Evolutionary conservation across 2,329 filamentous ascomycete species (phyloP), one percentile per base, ranked within the genome.

Genomic region (Coniochaeta ligniaria): DNA sequence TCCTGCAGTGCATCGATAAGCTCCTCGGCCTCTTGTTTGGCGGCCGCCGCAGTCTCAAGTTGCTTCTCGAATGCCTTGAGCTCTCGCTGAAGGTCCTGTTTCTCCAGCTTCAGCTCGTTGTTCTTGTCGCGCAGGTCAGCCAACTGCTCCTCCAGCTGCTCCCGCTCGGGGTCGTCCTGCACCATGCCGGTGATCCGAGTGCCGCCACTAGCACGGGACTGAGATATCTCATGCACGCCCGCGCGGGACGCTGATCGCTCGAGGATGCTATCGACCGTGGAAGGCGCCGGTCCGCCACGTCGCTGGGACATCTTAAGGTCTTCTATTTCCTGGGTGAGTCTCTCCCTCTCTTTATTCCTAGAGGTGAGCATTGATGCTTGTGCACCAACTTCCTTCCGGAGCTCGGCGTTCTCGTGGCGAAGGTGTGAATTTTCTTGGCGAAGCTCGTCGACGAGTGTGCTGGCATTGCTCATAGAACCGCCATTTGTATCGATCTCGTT

Each of bases 291-390:
- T 66, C 83, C 89, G 33, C 85, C 85, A 64, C 91, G 87, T 60
- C 92, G 87, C 65, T 92, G 88, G 1, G 90, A 86, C 68, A 98
- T 86, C 75, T 98, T 99, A 63, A 99, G 80, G 63, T 97, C 93
- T 74, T 99, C 95, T 64, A 98, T 98, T 72, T 99, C 94, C 71
- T 96, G 92, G 73, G 98, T 96, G 9, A 99, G 80, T 6, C 92
- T 86, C 71, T 98, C 93, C 71, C 96, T 96, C 71, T 99, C 95
- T 28, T 92, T 89, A 70, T 97, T 97, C 26, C 95, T 85, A 38
- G 95, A 98, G 1, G 94, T 97, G 36, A 99, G 83, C 92, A 99
- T 98, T 0, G 93, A 97, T 0, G 93, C 96, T 72, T 99, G 95
- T 2, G 95, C 95, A 63, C 93, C 92, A 33, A 98, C 90, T 73